These are phyloP conservation scores for Begonia fuchsioides DNA, from an alignment of 306 rosid species.

Conservation along the genomic window DNA sequence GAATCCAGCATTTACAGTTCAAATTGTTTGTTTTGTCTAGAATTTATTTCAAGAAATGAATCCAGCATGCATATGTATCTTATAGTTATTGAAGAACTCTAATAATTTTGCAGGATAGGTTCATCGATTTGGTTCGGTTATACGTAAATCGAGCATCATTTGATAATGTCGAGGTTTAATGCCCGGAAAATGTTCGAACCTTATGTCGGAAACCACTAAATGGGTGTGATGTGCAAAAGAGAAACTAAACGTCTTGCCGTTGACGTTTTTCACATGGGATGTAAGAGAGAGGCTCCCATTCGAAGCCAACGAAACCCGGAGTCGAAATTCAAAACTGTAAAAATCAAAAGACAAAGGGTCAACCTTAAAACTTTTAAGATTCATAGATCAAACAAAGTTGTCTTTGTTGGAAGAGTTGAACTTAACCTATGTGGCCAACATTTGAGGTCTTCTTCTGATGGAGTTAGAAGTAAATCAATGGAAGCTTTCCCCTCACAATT, in stretches of 20 bases:
- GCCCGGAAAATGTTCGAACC: conserved; percentile 19
- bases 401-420: conserved; percentile 4
- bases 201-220: conserved; percentile 72
- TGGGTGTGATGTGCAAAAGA: conserved; percentile 84
- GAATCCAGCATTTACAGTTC: too few relatives aligned
- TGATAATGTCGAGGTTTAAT: too few relatives aligned
- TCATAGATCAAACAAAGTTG: neutral
- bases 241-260: conserved; percentile 75
- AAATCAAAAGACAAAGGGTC: conserved; percentile 1
- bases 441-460: conserved; percentile 69
- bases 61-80: too few relatives aligned
- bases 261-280: conserved; percentile 64
- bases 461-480: conserved; percentile 57
- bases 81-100: too few relatives aligned
- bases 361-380: too few relatives aligned
- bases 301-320: conserved; percentile 51
- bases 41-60: too few relatives aligned
- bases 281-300: conserved; percentile 53
- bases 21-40: too few relatives aligned
- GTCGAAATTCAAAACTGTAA: conserved; percentile 76
- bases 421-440: conserved; percentile 62
- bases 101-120: too few relatives aligned
- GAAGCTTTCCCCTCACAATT: conserved; percentile 47
- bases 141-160: too few relatives aligned
- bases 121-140: too few relatives aligned